Conservation (phyloP, 2,329 filamentous ascomycete species). For the Aspergillus niger region DNA sequence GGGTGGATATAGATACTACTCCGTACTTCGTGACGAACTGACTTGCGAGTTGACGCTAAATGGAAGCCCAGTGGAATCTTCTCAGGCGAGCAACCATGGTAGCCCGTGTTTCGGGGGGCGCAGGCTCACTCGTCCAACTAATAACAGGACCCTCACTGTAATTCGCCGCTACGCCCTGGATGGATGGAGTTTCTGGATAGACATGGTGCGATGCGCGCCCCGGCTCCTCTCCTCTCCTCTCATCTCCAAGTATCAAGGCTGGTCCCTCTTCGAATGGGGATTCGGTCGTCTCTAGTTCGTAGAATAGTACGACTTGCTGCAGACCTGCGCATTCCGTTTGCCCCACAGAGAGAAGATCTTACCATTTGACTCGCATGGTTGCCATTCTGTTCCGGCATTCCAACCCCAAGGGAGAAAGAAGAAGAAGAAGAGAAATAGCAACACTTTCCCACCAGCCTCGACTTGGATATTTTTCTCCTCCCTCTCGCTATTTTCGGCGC, state of each 20-base stretch:
- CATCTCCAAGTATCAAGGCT: too few relatives aligned
- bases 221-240: too few relatives aligned
- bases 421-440: background rate
- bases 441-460: background rate
- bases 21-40: too few relatives aligned
- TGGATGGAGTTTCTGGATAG: background rate
- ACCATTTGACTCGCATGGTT: slow-evolving; percentile 17
- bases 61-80: slow-evolving; percentile 2
- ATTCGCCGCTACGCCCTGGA: background rate
- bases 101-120: background rate
- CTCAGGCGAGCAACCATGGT: background rate
- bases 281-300: too few relatives aligned
- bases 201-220: background rate
- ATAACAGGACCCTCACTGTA: background rate
- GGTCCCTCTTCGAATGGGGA: too few relatives aligned
- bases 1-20: too few relatives aligned
- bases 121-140: background rate
- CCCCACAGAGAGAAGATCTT: slow-evolving; percentile 9
- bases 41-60: background rate
- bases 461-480: background rate
- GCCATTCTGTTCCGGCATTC: slow-evolving; percentile 12
- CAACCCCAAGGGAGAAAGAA: slow-evolving; percentile 8
- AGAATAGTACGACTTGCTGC: background rate
- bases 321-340: slow-evolving; percentile 2
- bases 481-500: background rate